Percentiles rank a stretch among this genome's conserved stretches.
Evolutionary conservation across 345 rosid genomes (phyloP).

Genomic region (Populus tremula): DNA sequence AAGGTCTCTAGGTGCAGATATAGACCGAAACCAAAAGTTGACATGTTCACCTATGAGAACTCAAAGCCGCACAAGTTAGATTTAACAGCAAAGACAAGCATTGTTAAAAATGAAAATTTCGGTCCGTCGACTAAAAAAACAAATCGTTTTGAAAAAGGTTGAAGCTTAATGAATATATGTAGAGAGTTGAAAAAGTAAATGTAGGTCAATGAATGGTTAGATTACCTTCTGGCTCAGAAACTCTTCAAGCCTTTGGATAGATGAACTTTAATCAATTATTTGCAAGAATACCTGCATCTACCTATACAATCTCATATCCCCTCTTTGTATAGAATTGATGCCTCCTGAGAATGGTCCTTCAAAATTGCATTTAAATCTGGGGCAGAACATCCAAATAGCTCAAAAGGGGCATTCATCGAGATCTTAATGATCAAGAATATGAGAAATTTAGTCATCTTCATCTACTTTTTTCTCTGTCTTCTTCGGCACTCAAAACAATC

Average conservation of each 20-base stretch:
- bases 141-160: neutral
- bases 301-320: neutral
- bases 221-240: constrained; percentile 8
- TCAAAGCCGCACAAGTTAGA: neutral
- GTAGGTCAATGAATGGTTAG: neutral
- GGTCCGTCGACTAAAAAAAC: neutral
- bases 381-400: neutral
- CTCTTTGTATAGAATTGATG: neutral
- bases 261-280: neutral
- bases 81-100: neutral
- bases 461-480: constrained; percentile 66
- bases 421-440: neutral
- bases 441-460: constrained; percentile 4
- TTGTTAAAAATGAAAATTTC: neutral
- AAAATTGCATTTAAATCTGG: neutral
- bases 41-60: neutral
- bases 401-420: neutral
- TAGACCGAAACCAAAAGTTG: too few relatives aligned
- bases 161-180: neutral
- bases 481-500: constrained; percentile 90
- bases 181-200: neutral
- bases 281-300: neutral
- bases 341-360: neutral
- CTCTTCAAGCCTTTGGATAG: constrained; percentile 4
- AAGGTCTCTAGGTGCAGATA: too few relatives aligned